Conservation (phyloP, 176 grass and related monocot genomes). For the Raddia guianensis region DNA sequence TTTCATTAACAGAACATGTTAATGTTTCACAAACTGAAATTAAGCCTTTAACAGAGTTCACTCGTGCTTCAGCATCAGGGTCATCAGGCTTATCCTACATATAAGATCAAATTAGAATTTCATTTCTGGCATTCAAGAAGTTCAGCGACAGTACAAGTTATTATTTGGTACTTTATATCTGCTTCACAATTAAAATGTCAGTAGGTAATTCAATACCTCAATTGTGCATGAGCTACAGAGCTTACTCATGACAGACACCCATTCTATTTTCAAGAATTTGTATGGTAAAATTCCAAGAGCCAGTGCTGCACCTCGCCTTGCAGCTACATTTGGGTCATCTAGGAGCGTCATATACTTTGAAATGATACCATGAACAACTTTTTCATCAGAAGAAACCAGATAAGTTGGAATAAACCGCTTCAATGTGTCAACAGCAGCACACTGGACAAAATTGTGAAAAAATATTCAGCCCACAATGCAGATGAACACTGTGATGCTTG, state of each 20-base stretch:
- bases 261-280: slow-evolving; percentile 75
- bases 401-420: slow-evolving; percentile 88
- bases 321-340: slow-evolving; percentile 90
- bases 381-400: slow-evolving; percentile 75
- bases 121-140: slow-evolving; percentile 36
- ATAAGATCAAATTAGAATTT: slow-evolving; percentile 37
- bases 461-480: slow-evolving; percentile 39
- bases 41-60: slow-evolving; percentile 81
- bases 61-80: slow-evolving; percentile 92
- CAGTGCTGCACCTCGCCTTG: slow-evolving; percentile 90
- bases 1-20: slow-evolving; percentile 54
- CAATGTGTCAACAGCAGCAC: slow-evolving; percentile 75
- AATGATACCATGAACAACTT: slow-evolving; percentile 54
- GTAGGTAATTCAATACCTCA: slow-evolving; percentile 60
- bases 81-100: slow-evolving; percentile 91
- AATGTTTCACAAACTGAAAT: slow-evolving; percentile 83
- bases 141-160: slow-evolving; percentile 22
- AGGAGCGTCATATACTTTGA: slow-evolving; percentile 74
- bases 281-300: slow-evolving; percentile 88
- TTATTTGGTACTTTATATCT: not conserved
- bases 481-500: slow-evolving; percentile 26
- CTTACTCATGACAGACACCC: slow-evolving; percentile 71
- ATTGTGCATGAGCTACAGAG: slow-evolving; percentile 89
- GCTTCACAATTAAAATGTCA: slow-evolving; percentile 26
- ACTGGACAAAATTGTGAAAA: slow-evolving; percentile 54